Conservation (phyloP, 1,284 basidiomycete genomes). For the Moesziomyces sp. region DNA sequence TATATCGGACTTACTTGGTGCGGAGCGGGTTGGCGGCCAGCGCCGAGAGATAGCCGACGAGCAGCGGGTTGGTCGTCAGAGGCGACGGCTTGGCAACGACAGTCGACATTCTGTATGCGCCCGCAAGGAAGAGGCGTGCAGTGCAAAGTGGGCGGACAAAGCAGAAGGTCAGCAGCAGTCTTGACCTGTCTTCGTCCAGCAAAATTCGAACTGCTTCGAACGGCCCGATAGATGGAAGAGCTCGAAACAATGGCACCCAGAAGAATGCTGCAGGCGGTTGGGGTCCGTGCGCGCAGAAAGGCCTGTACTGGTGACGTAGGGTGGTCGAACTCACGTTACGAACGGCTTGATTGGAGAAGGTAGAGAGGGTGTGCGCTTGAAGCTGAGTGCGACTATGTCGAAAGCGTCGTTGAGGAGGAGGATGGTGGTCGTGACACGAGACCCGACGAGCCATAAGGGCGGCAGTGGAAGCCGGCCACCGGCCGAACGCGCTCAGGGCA, state of each 20-base stretch:
- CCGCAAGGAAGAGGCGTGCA: not conserved
- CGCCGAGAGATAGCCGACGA: conserved; percentile 51
- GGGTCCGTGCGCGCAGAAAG: too few species aligned
- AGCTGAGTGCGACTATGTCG: too few species aligned
- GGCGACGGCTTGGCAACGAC: conserved; percentile 42
- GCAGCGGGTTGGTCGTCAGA: conserved; percentile 45
- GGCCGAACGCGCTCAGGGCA: not conserved
- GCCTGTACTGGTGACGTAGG: too few species aligned
- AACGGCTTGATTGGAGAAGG: not conserved
- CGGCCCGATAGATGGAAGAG: too few species aligned
- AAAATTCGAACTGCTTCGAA: too few species aligned
- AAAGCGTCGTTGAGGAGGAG: not conserved
- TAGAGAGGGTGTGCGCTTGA: too few species aligned
- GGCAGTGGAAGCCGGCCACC: not conserved
- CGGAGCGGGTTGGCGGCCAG: conserved; percentile 58
- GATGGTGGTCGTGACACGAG: not conserved
- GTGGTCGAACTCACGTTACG: not conserved
- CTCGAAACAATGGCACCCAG: too few species aligned
- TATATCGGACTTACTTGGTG: conserved; percentile 40
- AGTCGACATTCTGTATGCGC: conserved; percentile 27
- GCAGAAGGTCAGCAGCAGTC: not conserved
- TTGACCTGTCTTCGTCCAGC: not conserved
- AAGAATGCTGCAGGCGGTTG: too few species aligned
- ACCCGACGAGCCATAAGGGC: not conserved
- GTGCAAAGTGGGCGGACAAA: not conserved